phyloP scores from a whole-genome alignment of 495 filamentous ascomycete genomes.

The Hypoxylon rickii region DNA sequence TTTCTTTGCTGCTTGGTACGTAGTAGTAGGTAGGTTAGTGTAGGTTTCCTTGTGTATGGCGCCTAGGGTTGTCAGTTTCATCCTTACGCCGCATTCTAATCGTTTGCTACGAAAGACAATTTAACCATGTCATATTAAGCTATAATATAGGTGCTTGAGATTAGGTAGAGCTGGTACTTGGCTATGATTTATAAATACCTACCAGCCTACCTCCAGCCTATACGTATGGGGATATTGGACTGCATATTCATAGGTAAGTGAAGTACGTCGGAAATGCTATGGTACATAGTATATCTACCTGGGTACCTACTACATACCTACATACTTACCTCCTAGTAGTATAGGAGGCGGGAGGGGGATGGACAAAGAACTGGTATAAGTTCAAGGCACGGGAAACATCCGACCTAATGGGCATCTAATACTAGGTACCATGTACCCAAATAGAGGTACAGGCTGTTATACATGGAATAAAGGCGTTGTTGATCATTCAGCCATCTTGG shows the following conservation, averaged over 20 bases:
- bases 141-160: slow-evolving; percentile 27
- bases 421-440: too few species aligned
- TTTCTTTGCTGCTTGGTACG: background rate
- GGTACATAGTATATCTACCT: background rate
- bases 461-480: slow-evolving; percentile 21
- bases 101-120: slow-evolving; percentile 17
- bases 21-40: too few species aligned
- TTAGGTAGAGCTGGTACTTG: too few species aligned
- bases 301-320: background rate
- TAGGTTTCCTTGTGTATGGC: slow-evolving; percentile 17
- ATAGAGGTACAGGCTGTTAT: slow-evolving; percentile 17
- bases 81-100: slow-evolving; percentile 23
- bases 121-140: slow-evolving; percentile 20
- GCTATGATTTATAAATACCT: background rate
- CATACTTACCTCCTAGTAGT: too few species aligned
- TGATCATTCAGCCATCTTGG: slow-evolving; percentile 20
- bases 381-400: slow-evolving; percentile 24
- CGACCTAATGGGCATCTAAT: slow-evolving; percentile 22
- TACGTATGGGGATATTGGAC: background rate
- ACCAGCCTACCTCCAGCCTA: background rate
- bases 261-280: too few species aligned
- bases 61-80: slow-evolving; percentile 31
- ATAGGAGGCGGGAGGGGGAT: background rate
- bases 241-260: background rate
- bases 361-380: too few species aligned